These are phyloP conservation scores for Botrytis paeoniae DNA, from an alignment of 2,329 filamentous ascomycete species.

Conservation along the genomic window DNA sequence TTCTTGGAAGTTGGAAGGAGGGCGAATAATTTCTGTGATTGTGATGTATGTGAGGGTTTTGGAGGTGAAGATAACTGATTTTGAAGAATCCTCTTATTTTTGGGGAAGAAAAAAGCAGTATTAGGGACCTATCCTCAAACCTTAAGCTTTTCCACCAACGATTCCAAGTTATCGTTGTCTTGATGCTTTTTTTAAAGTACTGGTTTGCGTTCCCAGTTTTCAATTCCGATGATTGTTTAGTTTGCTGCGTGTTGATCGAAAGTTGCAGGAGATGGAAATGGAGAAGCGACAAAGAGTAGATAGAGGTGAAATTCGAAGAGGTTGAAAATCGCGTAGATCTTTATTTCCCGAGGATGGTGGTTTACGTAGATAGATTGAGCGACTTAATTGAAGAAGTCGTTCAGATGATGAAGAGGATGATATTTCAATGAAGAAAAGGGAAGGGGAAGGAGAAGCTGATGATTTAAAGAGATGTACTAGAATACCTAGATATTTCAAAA, in stretches of 20 bases:
- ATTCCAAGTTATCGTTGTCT: constrained; percentile 24
- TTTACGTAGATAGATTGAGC: neutral
- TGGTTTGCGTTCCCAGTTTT: neutral
- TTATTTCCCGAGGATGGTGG: neutral
- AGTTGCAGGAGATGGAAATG: neutral
- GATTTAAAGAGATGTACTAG: neutral
- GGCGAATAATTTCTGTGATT: constrained; percentile 13
- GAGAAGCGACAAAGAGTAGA: constrained; percentile 7
- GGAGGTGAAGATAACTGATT: constrained; percentile 35
- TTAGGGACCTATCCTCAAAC: constrained; percentile 40
- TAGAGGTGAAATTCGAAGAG: neutral
- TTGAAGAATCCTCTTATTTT: constrained; percentile 29
- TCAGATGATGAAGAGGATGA: neutral
- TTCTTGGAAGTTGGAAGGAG: constrained; percentile 33
- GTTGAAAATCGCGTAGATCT: constrained; percentile 6
- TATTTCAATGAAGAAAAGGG: neutral
- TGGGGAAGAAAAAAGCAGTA: constrained; percentile 35
- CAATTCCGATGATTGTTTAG: neutral
- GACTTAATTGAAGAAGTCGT: neutral
- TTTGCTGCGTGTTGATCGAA: constrained; percentile 6
- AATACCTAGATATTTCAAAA: neutral
- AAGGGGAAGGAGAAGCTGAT: neutral
- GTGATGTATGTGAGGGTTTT: constrained; percentile 26
- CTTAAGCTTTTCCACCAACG: constrained; percentile 35
- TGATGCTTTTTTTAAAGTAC: constrained; percentile 4